Evolutionary conservation across 768 basidiomycete genomes (phyloP), one percentile per base, ranked within the genome.

Genomic region (Pleurotus giganteus): DNA sequence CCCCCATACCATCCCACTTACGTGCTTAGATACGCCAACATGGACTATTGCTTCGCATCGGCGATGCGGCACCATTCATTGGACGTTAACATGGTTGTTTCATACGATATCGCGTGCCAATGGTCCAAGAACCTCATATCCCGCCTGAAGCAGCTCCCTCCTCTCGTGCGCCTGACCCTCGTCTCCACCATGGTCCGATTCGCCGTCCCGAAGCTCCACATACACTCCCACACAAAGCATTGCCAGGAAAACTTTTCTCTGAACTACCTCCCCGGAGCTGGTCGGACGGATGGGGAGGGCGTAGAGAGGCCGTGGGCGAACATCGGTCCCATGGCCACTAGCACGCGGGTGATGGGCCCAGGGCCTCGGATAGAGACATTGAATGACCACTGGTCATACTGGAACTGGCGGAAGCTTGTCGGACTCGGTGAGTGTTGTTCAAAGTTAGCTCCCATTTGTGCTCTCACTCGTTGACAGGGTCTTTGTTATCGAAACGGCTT

Each of bases 281-380:
- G 63, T 0, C 57, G n/a, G n/a, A n/a, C n/a, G n/a, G n/a, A n/a
- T n/a, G n/a, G n/a, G n/a, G n/a, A n/a, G n/a, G n/a, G n/a, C n/a
- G n/a, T n/a, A n/a, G n/a, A n/a, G n/a, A n/a, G n/a, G n/a, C n/a
- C n/a, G n/a, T n/a, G n/a, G n/a, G 58, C 69, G 0, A 31, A 60
- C n/a, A 58, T 65, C 9, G 70, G 72, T 47, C 58, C 57, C 0
- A 26, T 65, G 0, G 63, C 71, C 7, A 21, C 54, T 5, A 70
- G 71, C 34, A 72, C 70, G 1, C 55, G 60, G 26, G 71, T 72
- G 59, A 75, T 76, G 74, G 71, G 70, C 2, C 65, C 67, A 7
- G 69, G 68, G 1, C 63, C 63, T 4, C 54, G 67, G 1, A 56
- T 59, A 0, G 67, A 70, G 19, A 58, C 54, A 0, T 28, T 73